Base-by-base conservation (phyloP, 495 filamentous ascomycete genomes). In the Darksidea phi region DNA sequence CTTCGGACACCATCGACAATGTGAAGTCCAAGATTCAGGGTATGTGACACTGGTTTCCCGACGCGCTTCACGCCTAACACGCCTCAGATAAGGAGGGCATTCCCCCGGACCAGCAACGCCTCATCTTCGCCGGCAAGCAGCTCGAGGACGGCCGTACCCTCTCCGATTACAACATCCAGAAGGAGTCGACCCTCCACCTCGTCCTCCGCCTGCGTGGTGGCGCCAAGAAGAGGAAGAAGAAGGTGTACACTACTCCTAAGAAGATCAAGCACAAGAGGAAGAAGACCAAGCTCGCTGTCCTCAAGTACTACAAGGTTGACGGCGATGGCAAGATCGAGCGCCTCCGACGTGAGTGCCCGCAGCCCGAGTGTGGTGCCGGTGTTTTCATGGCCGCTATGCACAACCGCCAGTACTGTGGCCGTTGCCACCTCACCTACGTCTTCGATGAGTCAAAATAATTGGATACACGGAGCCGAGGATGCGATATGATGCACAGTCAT, bases 241-340 rank as follows among this genome's bases (percentile, higher is more conserved):
- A 98, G 91, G 94, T 98, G 59, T 98, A 98, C 86, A 97, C 89
- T 73, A 98, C 95, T 70, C 94, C 94, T 75, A 98, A 98, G 92
- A 98, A 98, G 89, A 98, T 98, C 88, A 98, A 98, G 92, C 94
- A 98, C 83, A 98, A 97, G 89, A 87, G 91, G 82, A 97, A 97
- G 88, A 90, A 89, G 91, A 96, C 88, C 84, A 98, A 98, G 87
- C 84, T 98, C 72, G 95, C 94, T 68, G 91, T 98, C 71, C 91
- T 98, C 73, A 98, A 98, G 87, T 98, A 97, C 90, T 98, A 97
- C 89, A 98, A 98, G 86, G 94, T 98, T 69, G 95, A 97, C 76
- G 88, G 87, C 71, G 94, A 98, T 76, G 94, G 94, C 77, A 98
- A 97, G 88, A 97, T 98, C 72, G 94, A 98, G 89, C 95, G 95